Conservation (phyloP, 2,329 filamentous ascomycete species). For the Biscogniauxia sp. region DNA sequence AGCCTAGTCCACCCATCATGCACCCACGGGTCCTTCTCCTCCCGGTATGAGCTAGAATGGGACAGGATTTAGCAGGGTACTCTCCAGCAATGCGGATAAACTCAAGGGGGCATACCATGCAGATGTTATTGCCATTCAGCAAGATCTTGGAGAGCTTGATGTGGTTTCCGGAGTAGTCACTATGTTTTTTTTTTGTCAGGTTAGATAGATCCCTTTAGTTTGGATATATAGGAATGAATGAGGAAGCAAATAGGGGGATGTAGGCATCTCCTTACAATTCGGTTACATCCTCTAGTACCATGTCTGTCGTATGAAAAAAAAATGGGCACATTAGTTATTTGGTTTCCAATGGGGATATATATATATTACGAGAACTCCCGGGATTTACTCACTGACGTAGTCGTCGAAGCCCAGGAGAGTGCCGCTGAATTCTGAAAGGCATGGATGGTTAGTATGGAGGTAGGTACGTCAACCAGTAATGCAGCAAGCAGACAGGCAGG, state of each 20-base stretch:
- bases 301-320: slow-evolving; percentile 58
- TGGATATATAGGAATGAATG: too few species aligned
- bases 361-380: too few species aligned
- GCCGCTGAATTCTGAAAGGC: slow-evolving; percentile 80
- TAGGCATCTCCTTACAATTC: slow-evolving; percentile 66
- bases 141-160: slow-evolving; percentile 92
- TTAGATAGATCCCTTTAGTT: too few species aligned
- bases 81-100: background rate
- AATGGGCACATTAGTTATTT: slow-evolving; percentile 4
- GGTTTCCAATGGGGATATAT: too few species aligned
- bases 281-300: slow-evolving; percentile 96
- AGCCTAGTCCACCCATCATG: slow-evolving; percentile 23
- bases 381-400: slow-evolving; percentile 89
- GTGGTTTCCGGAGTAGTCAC: slow-evolving; percentile 86
- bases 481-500: background rate
- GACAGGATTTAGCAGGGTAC: slow-evolving; percentile 8
- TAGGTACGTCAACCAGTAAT: too few species aligned
- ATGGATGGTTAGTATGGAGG: too few species aligned
- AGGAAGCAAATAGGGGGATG: too few species aligned
- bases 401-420: slow-evolving; percentile 96
- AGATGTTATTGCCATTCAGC: slow-evolving; percentile 97
- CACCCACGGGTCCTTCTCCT: slow-evolving; percentile 63
- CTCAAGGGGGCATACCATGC: slow-evolving; percentile 72
- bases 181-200: slow-evolving; percentile 35
- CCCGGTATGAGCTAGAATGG: slow-evolving; percentile 67